Evolutionary conservation across 257 asterid genomes (phyloP), one percentile per base, ranked within the genome.

Genomic region (Capsicum pubescens): DNA sequence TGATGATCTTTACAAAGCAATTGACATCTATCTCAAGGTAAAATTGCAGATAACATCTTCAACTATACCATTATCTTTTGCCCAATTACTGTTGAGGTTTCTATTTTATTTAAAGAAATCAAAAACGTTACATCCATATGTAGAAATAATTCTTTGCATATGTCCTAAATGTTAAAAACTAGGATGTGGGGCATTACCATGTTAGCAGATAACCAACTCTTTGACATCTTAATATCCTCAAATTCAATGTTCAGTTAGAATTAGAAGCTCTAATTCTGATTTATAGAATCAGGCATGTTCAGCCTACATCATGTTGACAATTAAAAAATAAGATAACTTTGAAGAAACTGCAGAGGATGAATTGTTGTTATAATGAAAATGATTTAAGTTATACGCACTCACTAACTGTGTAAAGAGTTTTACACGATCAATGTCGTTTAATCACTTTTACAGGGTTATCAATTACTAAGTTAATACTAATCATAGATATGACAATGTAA

Each of bases 1-100:
- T 83, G 99, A 95, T 80, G 95, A 90, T 89, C 97, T 95, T 50
- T 95, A 94, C 93, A 94, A 84, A 84, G 98, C 99, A 3, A 95
- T 95, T 12, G 95, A 95, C 90, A 89, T 90, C 82, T 95, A 87
- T 87, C 94, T 95, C 56, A 94, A 95, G 99, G 99, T 97, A 84
- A 35, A 69, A 21, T 54, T 54, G 32, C 13, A 48, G 21, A 48
- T 50, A 11, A 71, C 39, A 44, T 39, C 55, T 68, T 68, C 7
- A 0, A 7, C 44, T 52, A 66, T 5, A 82, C 5, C n/a, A 8
- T 10, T 32, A 9, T 58, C 8, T 79, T 50, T 52, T 79, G 80
- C 48, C 57, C 16, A 44, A 19, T 26, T 78, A 52, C 21, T 15
- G 68, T 79, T 54, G 68, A 44, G 68, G 17, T 14, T 48, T 56